Base-by-base conservation (phyloP, 192 early-diverging fungal species). In the Backusella circina region DNA sequence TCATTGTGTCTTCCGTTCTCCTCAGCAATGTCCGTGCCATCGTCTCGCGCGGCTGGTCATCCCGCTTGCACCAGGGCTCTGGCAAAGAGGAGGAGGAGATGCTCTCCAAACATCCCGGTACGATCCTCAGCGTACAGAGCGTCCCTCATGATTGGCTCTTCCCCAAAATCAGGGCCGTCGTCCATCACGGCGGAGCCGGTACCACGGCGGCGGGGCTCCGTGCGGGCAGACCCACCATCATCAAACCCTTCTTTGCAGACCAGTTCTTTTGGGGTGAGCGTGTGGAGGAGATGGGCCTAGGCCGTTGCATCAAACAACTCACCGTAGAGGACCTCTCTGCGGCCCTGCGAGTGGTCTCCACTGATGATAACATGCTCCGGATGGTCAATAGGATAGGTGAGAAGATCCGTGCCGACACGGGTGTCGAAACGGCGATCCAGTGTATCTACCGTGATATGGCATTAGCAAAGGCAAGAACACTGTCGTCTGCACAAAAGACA, bases 61-160 rank as follows among this genome's bases (percentile, higher is more conserved):
- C 85, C 38, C 82, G 91, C 10, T 30, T 83, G 61, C 80, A 81
- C 39, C 72, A 82, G 74, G 47, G 79, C 54, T 57, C 76, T 44
- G 72, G 77, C 75, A 65, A 64, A 16, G 30, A 41, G 51, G 69
- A 31, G 10, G 64, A 74, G 32, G 12, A 23, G 35, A 68, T 65
- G 33, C 31, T 67, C 66, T 71, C 86, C 36, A 73, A 77, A 3
- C 79, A 82, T 71, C 90, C 88, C n/a, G 76, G 82, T 5, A 74
- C 72, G 7, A 86, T 93, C 30, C 86, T 84, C 44, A 76, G 80
- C 77, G 66, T 92, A 35, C 82, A 87, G 35, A 87, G 89, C 23
- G 86, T 92, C 10, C 93, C 93, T 3, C 93, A 94, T 67, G 93
- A 94, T 77, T 94, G 92, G 92, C 77, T 94, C 36, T 94, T 94